Conservation (phyloP, 2,329 filamentous ascomycete species). For the Zalaria obscura region DNA sequence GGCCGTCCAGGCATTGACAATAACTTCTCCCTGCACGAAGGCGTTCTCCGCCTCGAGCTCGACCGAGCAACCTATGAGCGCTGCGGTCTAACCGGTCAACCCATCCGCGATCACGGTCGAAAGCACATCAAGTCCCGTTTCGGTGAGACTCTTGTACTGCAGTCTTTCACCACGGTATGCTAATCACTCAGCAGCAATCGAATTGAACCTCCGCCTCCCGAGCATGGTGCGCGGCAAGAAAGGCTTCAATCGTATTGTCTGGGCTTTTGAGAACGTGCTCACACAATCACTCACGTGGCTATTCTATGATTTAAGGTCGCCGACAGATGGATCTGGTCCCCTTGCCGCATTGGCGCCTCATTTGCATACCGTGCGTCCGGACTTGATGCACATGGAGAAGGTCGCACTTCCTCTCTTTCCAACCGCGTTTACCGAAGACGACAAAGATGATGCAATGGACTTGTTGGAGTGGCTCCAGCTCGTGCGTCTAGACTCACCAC, state of each 20-base stretch:
- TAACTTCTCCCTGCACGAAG: constrained; percentile 56
- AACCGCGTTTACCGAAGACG: constrained; percentile 23
- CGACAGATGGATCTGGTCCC: constrained; percentile 5
- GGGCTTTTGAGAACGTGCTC: constrained; percentile 68
- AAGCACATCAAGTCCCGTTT: constrained; percentile 60
- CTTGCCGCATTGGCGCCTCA: constrained; percentile 18
- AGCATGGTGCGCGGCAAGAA: constrained; percentile 76
- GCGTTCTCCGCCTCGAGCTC: constrained; percentile 62
- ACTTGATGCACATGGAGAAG: constrained; percentile 11
- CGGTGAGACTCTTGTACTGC: constrained; percentile 35
- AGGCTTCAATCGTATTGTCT: constrained; percentile 62
- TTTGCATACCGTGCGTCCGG: constrained; percentile 13
- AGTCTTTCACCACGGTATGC: not conserved
- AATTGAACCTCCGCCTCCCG: constrained; percentile 57
- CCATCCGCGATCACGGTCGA: constrained; percentile 41
- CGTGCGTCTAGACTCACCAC: constrained; percentile 50
- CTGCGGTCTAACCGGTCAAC: constrained; percentile 63
- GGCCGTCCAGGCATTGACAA: constrained; percentile 58
- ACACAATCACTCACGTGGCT: constrained; percentile 59
- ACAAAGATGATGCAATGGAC: constrained; percentile 50
- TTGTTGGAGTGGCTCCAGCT: constrained; percentile 65
- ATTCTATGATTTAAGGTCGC: constrained; percentile 46
- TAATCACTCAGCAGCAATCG: constrained; percentile 44
- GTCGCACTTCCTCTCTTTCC: constrained; percentile 18
- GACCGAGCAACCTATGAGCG: constrained; percentile 72